Evolutionary conservation across 139 green algal genomes (phyloP).

Genomic region (Ulvella scutata): DNA sequence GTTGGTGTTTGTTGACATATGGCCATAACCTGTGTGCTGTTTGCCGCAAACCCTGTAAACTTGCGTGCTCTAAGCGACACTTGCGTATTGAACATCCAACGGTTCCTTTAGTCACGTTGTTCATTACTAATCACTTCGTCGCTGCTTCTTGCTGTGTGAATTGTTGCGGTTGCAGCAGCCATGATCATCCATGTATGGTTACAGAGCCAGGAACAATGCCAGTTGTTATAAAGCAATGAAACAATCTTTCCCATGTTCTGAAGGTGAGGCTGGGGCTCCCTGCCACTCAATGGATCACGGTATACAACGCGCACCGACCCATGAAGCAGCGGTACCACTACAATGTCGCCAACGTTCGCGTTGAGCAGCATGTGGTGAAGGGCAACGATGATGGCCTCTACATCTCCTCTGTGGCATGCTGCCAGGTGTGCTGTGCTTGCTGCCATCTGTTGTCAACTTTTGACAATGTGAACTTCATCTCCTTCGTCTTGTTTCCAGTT

Average conservation of each 20-base stretch:
- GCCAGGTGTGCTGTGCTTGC: conserved; percentile 21
- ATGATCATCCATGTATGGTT: too few species aligned
- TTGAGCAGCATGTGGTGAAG: conserved; percentile 91
- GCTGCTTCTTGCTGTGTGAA: too few species aligned
- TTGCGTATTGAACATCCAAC: too few species aligned
- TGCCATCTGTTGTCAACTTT: not conserved
- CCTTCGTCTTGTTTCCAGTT: not conserved
- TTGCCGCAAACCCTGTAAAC: too few species aligned
- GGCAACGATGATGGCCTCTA: conserved; percentile 96
- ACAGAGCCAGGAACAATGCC: too few species aligned
- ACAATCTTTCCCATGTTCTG: too few species aligned
- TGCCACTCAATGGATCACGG: conserved; percentile 97
- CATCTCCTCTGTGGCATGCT: conserved; percentile 90
- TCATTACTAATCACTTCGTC: too few species aligned
- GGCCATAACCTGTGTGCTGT: too few species aligned
- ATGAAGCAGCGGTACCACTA: conserved; percentile 99
- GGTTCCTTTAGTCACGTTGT: too few species aligned
- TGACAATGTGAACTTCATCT: not conserved
- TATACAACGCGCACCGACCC: conserved; percentile 94
- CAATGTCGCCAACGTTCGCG: conserved; percentile 91
- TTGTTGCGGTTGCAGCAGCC: too few species aligned
- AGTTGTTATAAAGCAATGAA: too few species aligned
- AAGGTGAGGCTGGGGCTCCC: conserved; percentile 83
- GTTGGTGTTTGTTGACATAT: conserved; percentile 38
- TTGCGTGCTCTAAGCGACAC: too few species aligned